phyloP scores from a whole-genome alignment of 805 yeast species.

The Ogataea philodendri region DNA sequence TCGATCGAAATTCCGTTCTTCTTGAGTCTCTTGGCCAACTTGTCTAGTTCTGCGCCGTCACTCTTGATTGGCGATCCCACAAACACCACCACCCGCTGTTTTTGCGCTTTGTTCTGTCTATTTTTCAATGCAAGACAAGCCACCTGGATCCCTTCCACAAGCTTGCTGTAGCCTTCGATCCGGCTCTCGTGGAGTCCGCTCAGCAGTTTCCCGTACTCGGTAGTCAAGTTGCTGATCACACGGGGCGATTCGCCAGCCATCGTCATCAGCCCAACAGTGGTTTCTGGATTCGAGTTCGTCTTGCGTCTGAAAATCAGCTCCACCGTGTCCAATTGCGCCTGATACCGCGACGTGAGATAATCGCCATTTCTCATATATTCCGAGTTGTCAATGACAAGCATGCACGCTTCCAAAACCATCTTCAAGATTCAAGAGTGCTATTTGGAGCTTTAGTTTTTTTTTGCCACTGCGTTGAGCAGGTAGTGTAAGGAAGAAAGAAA shows the following conservation, averaged over 20 bases:
- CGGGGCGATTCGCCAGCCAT: conserved; percentile 84
- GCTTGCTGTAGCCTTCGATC: conserved; percentile 64
- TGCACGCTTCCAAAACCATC: conserved; percentile 95
- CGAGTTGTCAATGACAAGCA: conserved; percentile 92
- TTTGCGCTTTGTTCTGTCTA: conserved; percentile 91
- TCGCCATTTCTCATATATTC: conserved; percentile 97
- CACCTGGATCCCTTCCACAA: conserved; percentile 85
- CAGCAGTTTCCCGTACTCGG: conserved; percentile 81
- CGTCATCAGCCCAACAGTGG: conserved; percentile 86
- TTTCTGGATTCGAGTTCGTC: conserved; percentile 87
- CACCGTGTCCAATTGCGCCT: conserved; percentile 89
- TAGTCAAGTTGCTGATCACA: conserved; percentile 85
- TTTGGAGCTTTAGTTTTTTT: conserved; percentile 8
- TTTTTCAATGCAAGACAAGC: conserved; percentile 93
- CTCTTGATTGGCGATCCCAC: conserved; percentile 84
- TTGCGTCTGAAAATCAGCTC: conserved; percentile 84
- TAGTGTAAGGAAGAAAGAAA: conserved; percentile 10
- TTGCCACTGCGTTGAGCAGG: conserved; percentile 18
- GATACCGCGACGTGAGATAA: conserved; percentile 81
- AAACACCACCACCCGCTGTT: conserved; percentile 84
- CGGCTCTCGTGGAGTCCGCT: conserved; percentile 79
- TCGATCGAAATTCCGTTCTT: conserved; percentile 91
- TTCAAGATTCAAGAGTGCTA: conserved; percentile 24
- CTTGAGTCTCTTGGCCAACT: conserved; percentile 87
- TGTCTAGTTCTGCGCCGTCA: conserved; percentile 67